phyloP scores from a whole-genome alignment of 805 yeast species.

The Phaffomyces antillensis region DNA sequence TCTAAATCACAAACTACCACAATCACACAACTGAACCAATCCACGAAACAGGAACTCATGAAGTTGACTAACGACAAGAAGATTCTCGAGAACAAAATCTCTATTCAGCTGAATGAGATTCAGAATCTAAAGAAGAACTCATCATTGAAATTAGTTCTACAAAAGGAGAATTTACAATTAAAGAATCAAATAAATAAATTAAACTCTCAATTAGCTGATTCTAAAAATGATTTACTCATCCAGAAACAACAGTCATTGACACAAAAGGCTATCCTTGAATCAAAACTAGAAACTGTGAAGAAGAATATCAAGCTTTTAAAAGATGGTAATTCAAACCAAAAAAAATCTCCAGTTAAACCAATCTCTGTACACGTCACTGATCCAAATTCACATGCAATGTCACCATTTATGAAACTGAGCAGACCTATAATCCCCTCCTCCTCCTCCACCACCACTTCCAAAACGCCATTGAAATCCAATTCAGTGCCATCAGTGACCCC shows the following conservation, averaged over 20 bases:
- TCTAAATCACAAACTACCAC: constrained; percentile 5
- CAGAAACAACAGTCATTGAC: constrained; percentile 26
- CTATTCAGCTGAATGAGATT: constrained; percentile 14
- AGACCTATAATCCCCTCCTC: too few relatives aligned
- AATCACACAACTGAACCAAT: constrained; percentile 9
- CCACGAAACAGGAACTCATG: constrained; percentile 15
- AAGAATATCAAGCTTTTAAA: constrained; percentile 24
- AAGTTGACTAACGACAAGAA: constrained; percentile 19
- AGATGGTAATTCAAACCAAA: constrained; percentile 12
- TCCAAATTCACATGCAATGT: constrained; percentile 16
- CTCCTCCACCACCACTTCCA: background rate
- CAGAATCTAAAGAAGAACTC: constrained; percentile 21
- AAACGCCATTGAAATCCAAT: background rate
- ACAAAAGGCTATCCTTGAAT: constrained; percentile 28
- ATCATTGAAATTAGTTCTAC: constrained; percentile 8
- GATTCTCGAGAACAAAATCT: constrained; percentile 16
- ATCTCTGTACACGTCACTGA: constrained; percentile 5
- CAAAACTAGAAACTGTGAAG: constrained; percentile 29
- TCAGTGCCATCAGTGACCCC: constrained; percentile 15
- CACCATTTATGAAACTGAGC: constrained; percentile 14
- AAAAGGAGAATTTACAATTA: constrained; percentile 26
- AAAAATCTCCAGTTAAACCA: constrained; percentile 7
- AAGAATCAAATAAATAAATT: constrained; percentile 29
- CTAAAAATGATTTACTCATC: constrained; percentile 25
- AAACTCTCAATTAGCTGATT: constrained; percentile 25